Evolutionary conservation across 805 yeast genomes (phyloP), one percentile per base, ranked within the genome.

Genomic region (Wickerhamomyces sydowiorum): DNA sequence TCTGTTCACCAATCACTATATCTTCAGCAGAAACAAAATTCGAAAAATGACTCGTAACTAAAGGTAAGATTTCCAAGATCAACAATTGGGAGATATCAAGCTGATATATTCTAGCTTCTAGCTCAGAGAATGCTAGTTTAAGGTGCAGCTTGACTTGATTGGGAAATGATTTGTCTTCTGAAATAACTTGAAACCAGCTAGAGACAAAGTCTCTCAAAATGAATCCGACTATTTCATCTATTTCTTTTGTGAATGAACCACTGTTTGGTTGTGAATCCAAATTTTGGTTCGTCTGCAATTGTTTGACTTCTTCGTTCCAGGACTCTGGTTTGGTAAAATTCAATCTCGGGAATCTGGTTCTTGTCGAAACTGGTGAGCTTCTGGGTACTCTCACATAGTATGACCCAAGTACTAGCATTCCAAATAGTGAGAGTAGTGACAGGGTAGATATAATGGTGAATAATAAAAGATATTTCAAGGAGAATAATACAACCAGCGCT

Each of bases 31-130:
- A 49, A 3, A 73, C 62, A 53, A 72, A 86, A 7, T 66, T 64
- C 7, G 66, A 62, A 44, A 82, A 72, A 57, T 89, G 96, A 12
- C 71, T 74, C 1, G 86, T 80, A 1, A 87, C 7, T 1, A 82
- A 51, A 0, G 96, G 96, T 7, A 86, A 42, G 0, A 86, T 28
- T 36, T 71, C 70, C 24, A 77, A 62, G 1, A 86, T 80, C 3
- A 84, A 45, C 24, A 87, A 54, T 33, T 71, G 70, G 1, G 88
- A 69, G 18, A 75, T 61, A 52, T 86, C 87, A 1, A 79, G 43
- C 0, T 55, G 51, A 0, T 46, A 53, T 1, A 81, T 43, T 24
- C 82, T 60, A 4, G 48, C 44, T 21, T 71, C 70, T 7, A 88
- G 39, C 17, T 61, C 61, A 8, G 47, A 50, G 2, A 78, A 54